Conservation (phyloP, 345 rosid species). For the Anastatica hierochuntica region DNA sequence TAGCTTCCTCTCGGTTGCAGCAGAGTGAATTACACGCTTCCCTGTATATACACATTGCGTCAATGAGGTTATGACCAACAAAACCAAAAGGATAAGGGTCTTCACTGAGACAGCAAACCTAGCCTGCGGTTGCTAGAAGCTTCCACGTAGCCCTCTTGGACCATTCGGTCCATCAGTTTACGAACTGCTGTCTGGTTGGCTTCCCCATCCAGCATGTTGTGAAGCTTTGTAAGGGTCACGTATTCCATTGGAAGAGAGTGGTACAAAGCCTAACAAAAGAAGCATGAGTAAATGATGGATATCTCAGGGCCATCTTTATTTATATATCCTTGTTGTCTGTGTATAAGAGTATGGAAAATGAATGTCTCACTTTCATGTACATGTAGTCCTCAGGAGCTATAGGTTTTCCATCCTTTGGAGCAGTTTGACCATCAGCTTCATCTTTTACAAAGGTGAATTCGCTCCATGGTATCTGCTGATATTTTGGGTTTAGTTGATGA, state of each 20-base stretch:
- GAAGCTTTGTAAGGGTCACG: slow-evolving; percentile 63
- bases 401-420: slow-evolving; percentile 31
- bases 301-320: background rate
- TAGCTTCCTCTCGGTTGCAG: slow-evolving; percentile 54
- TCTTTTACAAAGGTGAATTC: slow-evolving; percentile 67
- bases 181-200: slow-evolving; percentile 55
- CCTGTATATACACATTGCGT: slow-evolving; percentile 38
- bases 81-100: slow-evolving; percentile 5
- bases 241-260: slow-evolving; percentile 78
- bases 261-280: slow-evolving; percentile 46
- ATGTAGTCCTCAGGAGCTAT: slow-evolving; percentile 40
- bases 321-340: background rate
- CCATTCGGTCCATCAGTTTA: slow-evolving; percentile 65
- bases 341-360: background rate
- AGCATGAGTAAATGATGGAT: background rate
- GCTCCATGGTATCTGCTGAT: slow-evolving; percentile 36
- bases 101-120: slow-evolving; percentile 34
- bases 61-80: background rate
- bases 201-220: slow-evolving; percentile 62
- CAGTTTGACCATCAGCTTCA: slow-evolving; percentile 41
- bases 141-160: slow-evolving; percentile 64
- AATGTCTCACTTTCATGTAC: slow-evolving; percentile 64
- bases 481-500: background rate
- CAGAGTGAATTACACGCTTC: slow-evolving; percentile 74
- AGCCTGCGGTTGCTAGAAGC: slow-evolving; percentile 71